A percentile compares a stretch with the other conserved stretches of the same genome.
Conservation (phyloP, 2,329 filamentous ascomycete genomes). For the Malbranchea cinnamomea region DNA sequence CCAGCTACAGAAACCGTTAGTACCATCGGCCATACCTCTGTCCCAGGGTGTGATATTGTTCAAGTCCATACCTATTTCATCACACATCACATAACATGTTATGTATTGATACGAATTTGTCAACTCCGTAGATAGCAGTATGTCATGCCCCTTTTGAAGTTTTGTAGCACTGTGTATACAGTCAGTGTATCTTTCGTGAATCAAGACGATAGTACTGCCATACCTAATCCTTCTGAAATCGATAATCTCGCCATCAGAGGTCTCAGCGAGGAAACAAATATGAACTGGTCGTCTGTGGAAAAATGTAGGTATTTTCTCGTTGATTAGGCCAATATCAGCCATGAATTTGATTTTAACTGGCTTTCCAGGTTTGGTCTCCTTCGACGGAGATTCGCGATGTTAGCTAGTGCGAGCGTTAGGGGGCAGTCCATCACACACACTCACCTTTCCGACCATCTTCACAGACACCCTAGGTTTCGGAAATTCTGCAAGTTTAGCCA, state of each 20-base stretch:
- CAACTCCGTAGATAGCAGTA: constrained; percentile 45
- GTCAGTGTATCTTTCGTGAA: constrained; percentile 9
- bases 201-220: constrained; percentile 2
- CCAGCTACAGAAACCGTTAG: constrained; percentile 33
- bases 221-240: constrained; percentile 52
- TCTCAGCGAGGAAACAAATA: constrained; percentile 60
- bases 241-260: constrained; percentile 50
- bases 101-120: constrained; percentile 42
- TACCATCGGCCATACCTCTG: too few relatives aligned
- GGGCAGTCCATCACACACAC: constrained; percentile 26
- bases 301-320: constrained; percentile 42
- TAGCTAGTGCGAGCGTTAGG: constrained; percentile 15
- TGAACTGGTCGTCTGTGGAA: constrained; percentile 54
- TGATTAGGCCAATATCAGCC: constrained; percentile 55
- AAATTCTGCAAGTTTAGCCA: constrained; percentile 52
- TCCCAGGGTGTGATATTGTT: too few relatives aligned
- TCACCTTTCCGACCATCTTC: constrained; percentile 34
- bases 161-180: constrained; percentile 42
- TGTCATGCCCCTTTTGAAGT: constrained; percentile 45
- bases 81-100: constrained; percentile 61
- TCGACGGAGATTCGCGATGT: neutral
- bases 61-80: constrained; percentile 60
- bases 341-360: constrained; percentile 47
- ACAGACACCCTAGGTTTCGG: constrained; percentile 49
- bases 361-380: constrained; percentile 23